These are phyloP conservation scores for Pezicula rhizophila DNA, from an alignment of 2,329 filamentous ascomycete genomes.

Conservation along the genomic window DNA sequence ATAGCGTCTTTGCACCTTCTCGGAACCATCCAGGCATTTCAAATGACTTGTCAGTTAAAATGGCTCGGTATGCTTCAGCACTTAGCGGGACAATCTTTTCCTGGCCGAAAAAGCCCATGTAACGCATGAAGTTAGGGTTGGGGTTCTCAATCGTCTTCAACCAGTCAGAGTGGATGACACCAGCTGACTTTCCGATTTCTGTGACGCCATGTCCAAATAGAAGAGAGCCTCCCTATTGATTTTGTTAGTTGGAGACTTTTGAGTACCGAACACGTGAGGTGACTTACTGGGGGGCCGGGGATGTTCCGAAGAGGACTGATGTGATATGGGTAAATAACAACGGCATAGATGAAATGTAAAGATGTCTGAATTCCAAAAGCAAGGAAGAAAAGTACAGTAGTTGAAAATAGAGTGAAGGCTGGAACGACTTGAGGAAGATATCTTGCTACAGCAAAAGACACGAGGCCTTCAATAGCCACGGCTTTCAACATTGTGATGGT, in stretches of 20 bases:
- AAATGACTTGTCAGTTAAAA: neutral
- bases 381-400: neutral
- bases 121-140: neutral
- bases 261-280: neutral
- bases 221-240: neutral
- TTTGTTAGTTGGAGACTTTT: neutral
- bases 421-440: neutral
- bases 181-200: constrained; percentile 1
- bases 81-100: constrained; percentile 1
- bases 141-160: neutral
- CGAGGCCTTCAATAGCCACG: neutral
- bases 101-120: neutral
- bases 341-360: neutral
- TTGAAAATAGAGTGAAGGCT: neutral
- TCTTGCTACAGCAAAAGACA: neutral
- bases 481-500: neutral
- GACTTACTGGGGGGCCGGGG: constrained; percentile 2
- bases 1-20: constrained; percentile 1
- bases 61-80: neutral
- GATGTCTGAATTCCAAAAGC: neutral
- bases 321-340: constrained; percentile 2
- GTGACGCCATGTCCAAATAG: neutral
- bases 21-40: constrained; percentile 2
- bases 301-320: constrained; percentile 4
- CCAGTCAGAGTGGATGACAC: neutral